phyloP scores from a whole-genome alignment of 179 eudicot genomes.

The Camellia oleifera region DNA sequence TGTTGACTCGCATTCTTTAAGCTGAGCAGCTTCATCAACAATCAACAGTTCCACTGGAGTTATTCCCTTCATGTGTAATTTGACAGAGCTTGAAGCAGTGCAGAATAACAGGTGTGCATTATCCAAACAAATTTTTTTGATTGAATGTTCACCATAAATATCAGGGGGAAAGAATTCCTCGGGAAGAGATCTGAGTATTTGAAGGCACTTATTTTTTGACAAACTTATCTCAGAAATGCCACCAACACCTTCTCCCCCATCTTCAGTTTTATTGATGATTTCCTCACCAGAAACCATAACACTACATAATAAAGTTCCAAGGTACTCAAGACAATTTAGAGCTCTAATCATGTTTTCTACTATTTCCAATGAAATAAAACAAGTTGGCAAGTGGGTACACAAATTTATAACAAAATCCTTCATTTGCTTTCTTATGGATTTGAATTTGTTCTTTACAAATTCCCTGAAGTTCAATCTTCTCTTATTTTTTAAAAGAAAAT shows the following conservation, averaged over 20 bases:
- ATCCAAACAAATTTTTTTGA: conserved; percentile 17
- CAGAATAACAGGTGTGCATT: conserved; percentile 24
- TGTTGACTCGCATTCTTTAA: conserved; percentile 50
- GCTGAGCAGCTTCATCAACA: conserved; percentile 41
- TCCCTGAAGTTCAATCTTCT: conserved; percentile 26
- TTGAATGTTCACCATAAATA: not conserved
- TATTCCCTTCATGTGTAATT: conserved; percentile 11
- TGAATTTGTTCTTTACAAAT: conserved; percentile 26
- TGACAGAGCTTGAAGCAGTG: conserved; percentile 24
- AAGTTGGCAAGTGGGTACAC: conserved; percentile 45
- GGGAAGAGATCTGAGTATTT: conserved; percentile 22
- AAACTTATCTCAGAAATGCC: conserved; percentile 4
- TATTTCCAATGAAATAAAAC: conserved; percentile 17
- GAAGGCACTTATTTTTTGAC: conserved; percentile 14
- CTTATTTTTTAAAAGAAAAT: not conserved
- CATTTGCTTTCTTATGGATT: conserved; percentile 5
- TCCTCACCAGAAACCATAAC: conserved; percentile 8
- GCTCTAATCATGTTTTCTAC: conserved; percentile 27
- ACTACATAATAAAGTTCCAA: conserved; percentile 7
- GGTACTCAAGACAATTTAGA: not conserved
- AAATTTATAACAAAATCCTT: conserved; percentile 22
- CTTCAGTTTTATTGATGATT: conserved; percentile 16
- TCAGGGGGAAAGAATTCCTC: conserved; percentile 3
- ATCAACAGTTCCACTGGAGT: conserved; percentile 38
- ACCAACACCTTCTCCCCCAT: not conserved